Conservation (phyloP, 306 rosid species). For the Citrullus colocynthis region DNA sequence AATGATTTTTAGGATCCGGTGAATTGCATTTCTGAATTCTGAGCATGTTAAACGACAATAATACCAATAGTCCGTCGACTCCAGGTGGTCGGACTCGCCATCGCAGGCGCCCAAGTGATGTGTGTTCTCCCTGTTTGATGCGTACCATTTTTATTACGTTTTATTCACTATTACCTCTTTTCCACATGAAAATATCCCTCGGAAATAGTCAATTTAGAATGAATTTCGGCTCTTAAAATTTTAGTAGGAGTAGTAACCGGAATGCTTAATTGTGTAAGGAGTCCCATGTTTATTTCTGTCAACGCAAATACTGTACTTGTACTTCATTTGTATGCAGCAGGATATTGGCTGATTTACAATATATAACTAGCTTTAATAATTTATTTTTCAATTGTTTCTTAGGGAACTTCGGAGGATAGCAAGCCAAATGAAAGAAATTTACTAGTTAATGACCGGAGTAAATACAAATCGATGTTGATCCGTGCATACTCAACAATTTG, state of each 20-base stretch:
- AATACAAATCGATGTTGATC: slow-evolving; percentile 77
- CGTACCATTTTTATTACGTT: slow-evolving; percentile 8
- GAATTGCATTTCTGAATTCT: background rate
- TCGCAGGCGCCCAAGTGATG: slow-evolving; percentile 14
- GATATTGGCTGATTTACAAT: background rate
- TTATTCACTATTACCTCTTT: background rate
- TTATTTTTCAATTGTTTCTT: background rate
- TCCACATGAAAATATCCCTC: background rate
- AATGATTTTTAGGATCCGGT: background rate
- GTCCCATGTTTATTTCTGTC: background rate
- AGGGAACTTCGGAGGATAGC: slow-evolving; percentile 46
- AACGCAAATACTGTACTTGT: background rate
- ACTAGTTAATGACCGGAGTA: slow-evolving; percentile 70
- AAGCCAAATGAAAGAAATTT: slow-evolving; percentile 54
- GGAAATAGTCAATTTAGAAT: background rate
- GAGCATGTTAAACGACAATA: slow-evolving; percentile 8
- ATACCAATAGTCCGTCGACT: slow-evolving; percentile 3
- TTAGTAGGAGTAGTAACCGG: background rate
- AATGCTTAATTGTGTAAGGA: background rate
- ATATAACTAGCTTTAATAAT: background rate
- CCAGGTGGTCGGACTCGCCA: slow-evolving; percentile 13
- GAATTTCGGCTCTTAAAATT: background rate
- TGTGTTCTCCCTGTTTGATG: slow-evolving; percentile 6
- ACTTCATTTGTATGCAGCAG: background rate
- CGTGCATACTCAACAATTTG: slow-evolving; percentile 85